phyloP scores from a whole-genome alignment of 2,329 filamentous ascomycete genomes.

The Rutstroemia sp. region DNA sequence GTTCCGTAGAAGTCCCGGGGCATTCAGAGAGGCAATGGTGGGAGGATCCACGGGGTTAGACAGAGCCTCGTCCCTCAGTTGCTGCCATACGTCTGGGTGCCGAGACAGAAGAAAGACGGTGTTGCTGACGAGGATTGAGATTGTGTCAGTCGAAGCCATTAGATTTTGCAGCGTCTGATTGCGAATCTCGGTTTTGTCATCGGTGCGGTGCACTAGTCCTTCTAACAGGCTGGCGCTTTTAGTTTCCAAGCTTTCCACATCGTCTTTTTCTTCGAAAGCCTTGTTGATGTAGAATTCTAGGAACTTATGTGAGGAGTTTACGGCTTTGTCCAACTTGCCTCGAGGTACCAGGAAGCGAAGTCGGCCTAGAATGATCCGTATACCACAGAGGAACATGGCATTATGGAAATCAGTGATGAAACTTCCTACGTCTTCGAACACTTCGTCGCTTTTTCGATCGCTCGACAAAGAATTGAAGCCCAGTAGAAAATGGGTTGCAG shows the following conservation, averaged over 20 bases:
- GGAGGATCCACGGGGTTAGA: not conserved
- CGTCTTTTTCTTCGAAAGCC: not conserved
- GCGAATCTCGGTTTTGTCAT: not conserved
- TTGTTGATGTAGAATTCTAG: not conserved
- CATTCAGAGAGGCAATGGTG: not conserved
- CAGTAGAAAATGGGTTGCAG: not conserved
- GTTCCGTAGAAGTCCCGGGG: not conserved
- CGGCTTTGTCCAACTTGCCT: not conserved
- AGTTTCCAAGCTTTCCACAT: not conserved
- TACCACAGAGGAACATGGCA: not conserved
- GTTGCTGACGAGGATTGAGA: not conserved
- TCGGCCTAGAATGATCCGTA: not conserved
- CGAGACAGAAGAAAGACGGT: not conserved
- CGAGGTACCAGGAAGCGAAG: not conserved
- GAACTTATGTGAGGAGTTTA: not conserved
- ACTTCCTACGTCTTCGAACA: not conserved
- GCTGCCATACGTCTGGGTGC: not conserved
- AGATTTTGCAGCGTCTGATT: not conserved
- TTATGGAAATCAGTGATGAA: not conserved
- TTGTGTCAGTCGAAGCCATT: not conserved
- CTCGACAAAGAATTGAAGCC: not conserved
- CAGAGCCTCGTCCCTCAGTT: not conserved
- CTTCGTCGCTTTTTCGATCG: not conserved
- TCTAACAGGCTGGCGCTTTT: not conserved
- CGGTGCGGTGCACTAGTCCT: not conserved